Base-by-base conservation (phyloP, 73 alveolate species). In the Blepharisma japonicum region DNA sequence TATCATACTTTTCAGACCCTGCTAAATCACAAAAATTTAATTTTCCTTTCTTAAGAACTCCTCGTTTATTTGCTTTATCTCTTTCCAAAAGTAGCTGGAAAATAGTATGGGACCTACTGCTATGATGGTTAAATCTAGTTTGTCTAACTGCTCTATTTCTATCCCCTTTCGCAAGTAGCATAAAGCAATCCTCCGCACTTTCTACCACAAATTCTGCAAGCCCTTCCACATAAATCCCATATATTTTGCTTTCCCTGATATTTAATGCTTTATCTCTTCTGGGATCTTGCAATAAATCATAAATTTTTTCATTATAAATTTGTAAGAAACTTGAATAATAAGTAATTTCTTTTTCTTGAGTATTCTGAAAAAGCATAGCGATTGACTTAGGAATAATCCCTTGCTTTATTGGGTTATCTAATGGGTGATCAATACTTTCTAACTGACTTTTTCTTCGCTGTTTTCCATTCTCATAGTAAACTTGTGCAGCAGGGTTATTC, bases 1-100 rank as follows among this genome's bases (percentile, higher is more conserved):
- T 89, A 55, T 81, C 85, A 66, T 84, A 84, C 74, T 89, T 85
- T 83, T 89, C 95, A 46, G 89, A 72, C 23, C 95, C 95, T 9
- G 95, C 95, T 77, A 89, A 68, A 61, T 89, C 95, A 25, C 89
- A 77, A 49, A 86, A 71, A 67, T 86, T 86, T 25, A 86, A 80
- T 81, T 86, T 86, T 32, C 88, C 94, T 78, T 81, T 82, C 32
- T 77, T 74, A 14, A 83, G 74, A 66, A 77, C 49, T 6, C 92
- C 92, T 54, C 79, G 61, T 56, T 80, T 71, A 47, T 89, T 86
- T 54, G 89, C 72, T 25, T 72, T 78, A 42, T 89, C 86, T 6
- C 86, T 80, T 56, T 87, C 94, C 6, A 87, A 55, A 6, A 50
- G 48, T 2, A 87, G 27, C 79, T 87, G 81, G 70, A 87, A 87